Base-by-base conservation (phyloP, 2,329 filamentous ascomycete species). In the Helminthosporium solani region DNA sequence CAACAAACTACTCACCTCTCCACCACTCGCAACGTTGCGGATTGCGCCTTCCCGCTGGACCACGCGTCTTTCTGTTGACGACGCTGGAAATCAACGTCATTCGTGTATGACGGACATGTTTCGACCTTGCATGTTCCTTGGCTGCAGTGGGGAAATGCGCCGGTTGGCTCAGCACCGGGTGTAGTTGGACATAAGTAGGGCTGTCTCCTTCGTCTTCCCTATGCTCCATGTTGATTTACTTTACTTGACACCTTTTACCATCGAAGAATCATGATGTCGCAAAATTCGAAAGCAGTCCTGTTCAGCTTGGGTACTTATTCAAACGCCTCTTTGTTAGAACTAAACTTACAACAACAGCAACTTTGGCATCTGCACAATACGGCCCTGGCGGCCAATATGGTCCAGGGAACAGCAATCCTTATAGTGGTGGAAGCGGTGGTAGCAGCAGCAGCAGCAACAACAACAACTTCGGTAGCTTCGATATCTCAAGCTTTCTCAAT, bases 361-460 rank as follows among this genome's bases (percentile, higher is more conserved):
- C 48, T 34, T 15, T 50, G 15, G 49, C 41, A 4, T 37, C 44
- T 3, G 55, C 52, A 7, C 48, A 53, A 33, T 53, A 47, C 21
- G 51, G 53, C 1, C 52, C 49, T 20, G 43, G 39, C 12, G 47
- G 47, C 21, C 30, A 34, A 39, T 53, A 50, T 31, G 53, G 54
- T 6, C 45, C 49, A 3, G 46, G 46, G n/a, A 40, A 44, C 6
- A 21, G 38, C 19, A 15, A 30, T 23, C 35, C 35, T 9, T 41
- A 23, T 30, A 21, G 25, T 23, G 39, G 39, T 15, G 42, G 42
- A 11, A 39, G 46, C 7, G n/a, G 33, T 8, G 40, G 39, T 23
- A 23, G 41, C 15, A 33, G 35, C 12, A 46, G 30, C 18, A 23
- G 41, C 15, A 33, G 35, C 12, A 46, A 25, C 15, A 38, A 38